These are phyloP conservation scores for Pharus latifolius DNA, from an alignment of 176 grass and related monocot species.

Conservation along the genomic window DNA sequence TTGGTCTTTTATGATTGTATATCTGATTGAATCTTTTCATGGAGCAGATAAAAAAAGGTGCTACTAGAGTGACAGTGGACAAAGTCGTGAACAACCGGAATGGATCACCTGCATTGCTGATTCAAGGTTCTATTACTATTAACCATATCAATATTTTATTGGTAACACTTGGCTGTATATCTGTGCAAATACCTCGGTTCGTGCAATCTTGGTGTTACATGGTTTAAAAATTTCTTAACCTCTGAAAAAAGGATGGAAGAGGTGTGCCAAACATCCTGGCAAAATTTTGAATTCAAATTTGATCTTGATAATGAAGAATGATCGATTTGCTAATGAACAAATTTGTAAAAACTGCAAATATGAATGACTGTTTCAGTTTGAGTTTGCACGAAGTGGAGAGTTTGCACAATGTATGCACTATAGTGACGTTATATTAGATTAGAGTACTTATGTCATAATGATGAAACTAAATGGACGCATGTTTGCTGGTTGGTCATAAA, in stretches of 20 bases:
- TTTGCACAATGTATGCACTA: background rate
- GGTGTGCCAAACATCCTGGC: background rate
- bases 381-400: background rate
- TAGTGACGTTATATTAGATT: background rate
- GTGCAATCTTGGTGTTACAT: too few relatives aligned
- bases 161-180: too few relatives aligned
- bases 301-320: background rate
- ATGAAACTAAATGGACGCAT: background rate
- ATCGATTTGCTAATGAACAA: background rate
- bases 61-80: slow-evolving; percentile 54
- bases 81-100: slow-evolving; percentile 36
- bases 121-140: slow-evolving; percentile 49
- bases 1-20: background rate
- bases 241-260: too few relatives aligned
- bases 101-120: slow-evolving; percentile 44
- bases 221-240: too few relatives aligned
- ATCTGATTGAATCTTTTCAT: slow-evolving; percentile 1
- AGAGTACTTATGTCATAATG: background rate
- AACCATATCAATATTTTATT: background rate
- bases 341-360: background rate
- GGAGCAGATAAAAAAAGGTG: slow-evolving; percentile 53
- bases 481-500: slow-evolving; percentile 15
- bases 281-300: background rate
- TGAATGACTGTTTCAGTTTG: background rate
- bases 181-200: too few relatives aligned